phyloP scores from a whole-genome alignment of 2,329 filamentous ascomycete genomes.

The Microcera coccophila region DNA sequence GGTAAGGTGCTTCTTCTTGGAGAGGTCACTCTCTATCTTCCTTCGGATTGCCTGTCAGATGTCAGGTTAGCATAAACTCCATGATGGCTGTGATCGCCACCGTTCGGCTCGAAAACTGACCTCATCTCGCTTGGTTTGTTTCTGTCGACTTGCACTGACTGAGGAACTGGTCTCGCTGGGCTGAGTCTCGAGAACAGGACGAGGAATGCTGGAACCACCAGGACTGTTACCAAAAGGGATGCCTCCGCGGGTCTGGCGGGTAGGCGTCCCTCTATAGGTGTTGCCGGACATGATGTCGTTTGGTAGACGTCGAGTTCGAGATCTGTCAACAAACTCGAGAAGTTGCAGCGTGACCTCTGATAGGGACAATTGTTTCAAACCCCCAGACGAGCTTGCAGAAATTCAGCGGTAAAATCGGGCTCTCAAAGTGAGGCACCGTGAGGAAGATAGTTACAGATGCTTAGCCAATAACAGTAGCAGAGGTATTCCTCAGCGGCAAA shows the following conservation, averaged over 20 bases:
- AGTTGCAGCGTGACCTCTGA: constrained; percentile 9
- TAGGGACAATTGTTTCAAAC: constrained; percentile 19
- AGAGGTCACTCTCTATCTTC: constrained; percentile 96
- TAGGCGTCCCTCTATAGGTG: constrained; percentile 69
- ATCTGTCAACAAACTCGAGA: constrained; percentile 18
- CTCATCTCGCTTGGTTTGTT: constrained; percentile 98
- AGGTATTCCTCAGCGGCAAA: constrained; percentile 22
- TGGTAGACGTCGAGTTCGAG: background rate
- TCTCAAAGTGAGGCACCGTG: constrained; percentile 9
- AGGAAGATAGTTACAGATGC: constrained; percentile 14
- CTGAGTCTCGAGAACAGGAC: constrained; percentile 63
- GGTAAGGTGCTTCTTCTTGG: constrained; percentile 87
- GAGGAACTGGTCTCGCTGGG: constrained; percentile 62
- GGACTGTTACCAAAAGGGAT: constrained; percentile 61
- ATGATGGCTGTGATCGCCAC: background rate
- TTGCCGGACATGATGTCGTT: constrained; percentile 50
- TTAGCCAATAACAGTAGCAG: constrained; percentile 25
- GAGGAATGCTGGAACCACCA: constrained; percentile 62
- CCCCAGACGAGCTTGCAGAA: background rate
- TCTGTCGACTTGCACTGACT: constrained; percentile 89
- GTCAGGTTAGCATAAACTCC: constrained; percentile 14
- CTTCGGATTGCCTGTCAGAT: constrained; percentile 77
- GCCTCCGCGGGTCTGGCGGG: constrained; percentile 55
- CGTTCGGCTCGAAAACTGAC: constrained; percentile 50
- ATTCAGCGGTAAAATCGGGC: constrained; percentile 8